These are phyloP conservation scores for Chrysoporthe puriensis DNA, from an alignment of 2,329 filamentous ascomycete species.

Conservation along the genomic window DNA sequence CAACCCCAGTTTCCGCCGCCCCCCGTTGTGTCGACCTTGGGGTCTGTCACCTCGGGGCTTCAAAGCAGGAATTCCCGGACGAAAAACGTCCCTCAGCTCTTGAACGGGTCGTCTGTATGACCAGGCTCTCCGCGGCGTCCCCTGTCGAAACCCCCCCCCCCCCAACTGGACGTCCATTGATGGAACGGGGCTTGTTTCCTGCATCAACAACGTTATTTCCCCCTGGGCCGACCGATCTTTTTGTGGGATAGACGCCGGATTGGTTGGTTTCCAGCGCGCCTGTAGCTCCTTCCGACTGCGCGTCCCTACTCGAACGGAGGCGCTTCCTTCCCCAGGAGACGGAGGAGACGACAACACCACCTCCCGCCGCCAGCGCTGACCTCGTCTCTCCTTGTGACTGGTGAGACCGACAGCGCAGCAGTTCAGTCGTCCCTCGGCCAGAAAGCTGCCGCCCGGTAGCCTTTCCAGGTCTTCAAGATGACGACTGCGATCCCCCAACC, in stretches of 20 bases:
- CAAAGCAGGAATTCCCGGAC: not conserved
- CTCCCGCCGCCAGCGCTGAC: too few species aligned
- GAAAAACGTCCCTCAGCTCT: not conserved
- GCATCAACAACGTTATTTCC: not conserved
- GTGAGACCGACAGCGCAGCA: slow-evolving; percentile 14
- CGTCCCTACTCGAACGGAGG: slow-evolving; percentile 1
- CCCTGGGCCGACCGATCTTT: not conserved
- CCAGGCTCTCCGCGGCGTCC: not conserved
- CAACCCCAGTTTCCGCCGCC: not conserved
- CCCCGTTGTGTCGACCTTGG: not conserved
- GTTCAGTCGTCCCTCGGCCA: slow-evolving; percentile 10
- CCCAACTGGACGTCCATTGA: slow-evolving; percentile 4
- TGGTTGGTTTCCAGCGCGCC: not conserved
- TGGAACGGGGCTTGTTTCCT: slow-evolving; percentile 15
- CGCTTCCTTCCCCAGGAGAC: slow-evolving; percentile 6
- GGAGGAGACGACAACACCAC: not conserved
- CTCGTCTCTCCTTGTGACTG: not conserved
- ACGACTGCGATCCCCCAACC: slow-evolving; percentile 68
- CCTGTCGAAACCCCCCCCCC: not conserved
- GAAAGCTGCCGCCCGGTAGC: slow-evolving; percentile 27
- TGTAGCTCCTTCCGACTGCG: slow-evolving; percentile 1
- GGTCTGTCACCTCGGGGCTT: not conserved
- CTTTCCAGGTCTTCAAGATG: slow-evolving; percentile 41
- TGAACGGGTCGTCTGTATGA: not conserved
- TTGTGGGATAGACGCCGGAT: not conserved